phyloP scores from a whole-genome alignment of 257 asterid species.

The Solanum lycopersicoides region DNA sequence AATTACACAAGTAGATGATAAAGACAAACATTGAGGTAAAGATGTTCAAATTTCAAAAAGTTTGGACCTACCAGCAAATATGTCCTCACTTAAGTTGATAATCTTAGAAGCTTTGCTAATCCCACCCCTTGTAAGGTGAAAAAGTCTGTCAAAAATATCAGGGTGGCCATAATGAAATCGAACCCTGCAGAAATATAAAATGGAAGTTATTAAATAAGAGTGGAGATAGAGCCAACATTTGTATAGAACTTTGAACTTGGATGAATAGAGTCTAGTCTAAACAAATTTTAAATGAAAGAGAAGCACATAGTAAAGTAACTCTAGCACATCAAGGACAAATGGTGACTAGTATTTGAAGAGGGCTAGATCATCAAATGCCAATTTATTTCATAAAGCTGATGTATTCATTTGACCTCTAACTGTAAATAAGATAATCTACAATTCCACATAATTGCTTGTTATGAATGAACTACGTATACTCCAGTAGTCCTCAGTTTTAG shows the following conservation, averaged over 20 bases:
- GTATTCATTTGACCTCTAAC: not conserved
- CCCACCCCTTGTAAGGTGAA: constrained; percentile 98
- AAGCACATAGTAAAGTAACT: not conserved
- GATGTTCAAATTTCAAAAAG: not conserved
- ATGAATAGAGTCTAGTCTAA: not conserved
- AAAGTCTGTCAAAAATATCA: constrained; percentile 90
- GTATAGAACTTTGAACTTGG: not conserved
- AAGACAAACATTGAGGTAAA: not conserved
- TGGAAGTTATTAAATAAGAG: not conserved
- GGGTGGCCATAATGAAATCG: constrained; percentile 99
- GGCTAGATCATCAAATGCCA: not conserved
- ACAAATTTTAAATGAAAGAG: not conserved
- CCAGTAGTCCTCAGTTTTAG: not conserved
- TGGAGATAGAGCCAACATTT: not conserved
- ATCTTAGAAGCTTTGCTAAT: constrained; percentile 92
- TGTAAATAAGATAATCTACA: not conserved
- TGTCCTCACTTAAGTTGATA: constrained; percentile 90
- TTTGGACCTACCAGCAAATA: constrained; percentile 73
- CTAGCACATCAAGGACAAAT: not conserved
- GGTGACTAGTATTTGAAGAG: not conserved
- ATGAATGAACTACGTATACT: not conserved
- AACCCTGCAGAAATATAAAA: constrained; percentile 41
- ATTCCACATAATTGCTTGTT: not conserved
- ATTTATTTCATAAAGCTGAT: not conserved
- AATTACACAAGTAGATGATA: not conserved